Percentiles rank a stretch among this genome's conserved stretches.
phyloP scores from a whole-genome alignment of 73 alveolate species.

The Tetrahymena elliotti region DNA sequence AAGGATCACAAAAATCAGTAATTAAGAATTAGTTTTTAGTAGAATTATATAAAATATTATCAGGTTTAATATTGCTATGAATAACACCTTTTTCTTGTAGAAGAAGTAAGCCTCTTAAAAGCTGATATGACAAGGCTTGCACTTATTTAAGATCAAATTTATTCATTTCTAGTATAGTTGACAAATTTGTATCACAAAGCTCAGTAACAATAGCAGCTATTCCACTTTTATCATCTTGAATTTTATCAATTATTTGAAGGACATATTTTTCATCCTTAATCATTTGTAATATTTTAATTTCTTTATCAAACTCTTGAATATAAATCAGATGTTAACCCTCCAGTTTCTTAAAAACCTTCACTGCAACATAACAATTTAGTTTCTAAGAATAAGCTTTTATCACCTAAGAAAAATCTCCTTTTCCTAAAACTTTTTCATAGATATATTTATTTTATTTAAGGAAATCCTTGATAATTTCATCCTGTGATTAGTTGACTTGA shows the following conservation, averaged over 20 bases:
- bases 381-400: not conserved
- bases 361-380: not conserved
- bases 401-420: not conserved
- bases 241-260: not conserved
- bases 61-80: not conserved
- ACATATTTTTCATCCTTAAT: not conserved
- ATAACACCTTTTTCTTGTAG: not conserved
- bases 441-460: not conserved
- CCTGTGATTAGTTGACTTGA: not conserved
- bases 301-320: not conserved
- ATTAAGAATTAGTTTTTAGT: not conserved
- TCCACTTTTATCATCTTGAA: not conserved
- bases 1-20: not conserved
- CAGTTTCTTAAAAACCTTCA: not conserved
- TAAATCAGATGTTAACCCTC: not conserved
- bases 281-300: not conserved
- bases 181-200: not conserved
- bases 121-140: not conserved
- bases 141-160: not conserved
- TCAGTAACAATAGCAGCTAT: not conserved
- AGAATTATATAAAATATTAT: too few species aligned
- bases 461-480: not conserved
- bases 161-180: not conserved
- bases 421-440: not conserved
- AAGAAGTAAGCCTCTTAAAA: not conserved